Conservation (phyloP, 768 basidiomycete genomes). For the Agrocybe praecox region DNA sequence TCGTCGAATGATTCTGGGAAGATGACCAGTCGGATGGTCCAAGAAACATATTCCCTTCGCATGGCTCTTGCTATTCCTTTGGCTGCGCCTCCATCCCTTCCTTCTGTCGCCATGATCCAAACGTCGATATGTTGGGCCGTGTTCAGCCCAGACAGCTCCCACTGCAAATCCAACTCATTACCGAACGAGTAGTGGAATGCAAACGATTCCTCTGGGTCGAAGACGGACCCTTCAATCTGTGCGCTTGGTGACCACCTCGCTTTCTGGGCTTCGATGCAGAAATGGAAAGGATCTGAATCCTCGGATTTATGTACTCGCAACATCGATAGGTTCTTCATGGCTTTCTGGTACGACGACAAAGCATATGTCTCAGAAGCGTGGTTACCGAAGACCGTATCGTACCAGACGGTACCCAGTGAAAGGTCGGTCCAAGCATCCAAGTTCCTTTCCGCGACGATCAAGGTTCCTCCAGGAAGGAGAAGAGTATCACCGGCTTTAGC, state of each 20-base stretch:
- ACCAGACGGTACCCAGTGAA: conserved; percentile 12
- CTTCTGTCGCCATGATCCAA: conserved; percentile 30
- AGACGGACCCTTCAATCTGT: neutral
- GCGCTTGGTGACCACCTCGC: neutral
- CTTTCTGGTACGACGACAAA: conserved; percentile 3
- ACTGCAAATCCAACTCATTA: conserved; percentile 19
- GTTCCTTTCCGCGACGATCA: conserved; percentile 11
- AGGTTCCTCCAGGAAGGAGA: conserved; percentile 10
- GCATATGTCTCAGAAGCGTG: conserved; percentile 3
- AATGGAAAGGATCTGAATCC: conserved; percentile 16
- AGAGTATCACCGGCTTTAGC: conserved; percentile 4
- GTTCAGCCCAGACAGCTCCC: conserved; percentile 15
- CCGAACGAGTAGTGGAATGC: conserved; percentile 14
- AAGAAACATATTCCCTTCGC: conserved; percentile 29
- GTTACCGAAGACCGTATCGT: conserved; percentile 6
- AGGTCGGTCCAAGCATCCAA: conserved; percentile 8
- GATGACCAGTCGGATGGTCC: conserved; percentile 28
- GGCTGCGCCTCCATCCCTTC: conserved; percentile 29
- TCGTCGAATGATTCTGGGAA: conserved; percentile 23
- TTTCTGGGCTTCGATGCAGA: conserved; percentile 13
- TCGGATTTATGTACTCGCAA: conserved; percentile 7
- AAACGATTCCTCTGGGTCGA: conserved; percentile 10
- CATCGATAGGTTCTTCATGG: neutral
- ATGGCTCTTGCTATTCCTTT: conserved; percentile 31
- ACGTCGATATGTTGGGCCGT: conserved; percentile 16